phyloP scores from a whole-genome alignment of 2,329 filamentous ascomycete genomes.

The Acarospora socialis region DNA sequence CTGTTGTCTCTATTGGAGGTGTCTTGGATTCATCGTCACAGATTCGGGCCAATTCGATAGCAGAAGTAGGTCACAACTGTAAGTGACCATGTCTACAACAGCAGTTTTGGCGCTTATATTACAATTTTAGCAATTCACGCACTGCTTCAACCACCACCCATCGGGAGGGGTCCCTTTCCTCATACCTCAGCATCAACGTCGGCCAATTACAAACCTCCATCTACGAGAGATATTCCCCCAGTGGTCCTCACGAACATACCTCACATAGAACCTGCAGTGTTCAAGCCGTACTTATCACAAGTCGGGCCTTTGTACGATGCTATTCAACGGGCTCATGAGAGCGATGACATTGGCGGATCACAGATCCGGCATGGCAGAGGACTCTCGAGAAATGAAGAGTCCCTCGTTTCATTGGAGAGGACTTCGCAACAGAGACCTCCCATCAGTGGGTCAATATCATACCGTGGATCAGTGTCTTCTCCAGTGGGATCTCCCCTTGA shows the following conservation, averaged over 20 bases:
- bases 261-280: constrained; percentile 64
- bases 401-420: neutral
- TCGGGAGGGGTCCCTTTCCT: constrained; percentile 72
- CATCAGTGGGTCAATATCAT: too few species aligned
- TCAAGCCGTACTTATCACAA: constrained; percentile 70
- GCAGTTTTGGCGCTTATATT: constrained; percentile 9
- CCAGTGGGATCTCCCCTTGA: constrained; percentile 28
- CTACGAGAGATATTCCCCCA: constrained; percentile 78
- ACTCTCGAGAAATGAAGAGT: constrained; percentile 5
- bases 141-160: constrained; percentile 78
- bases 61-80: constrained; percentile 78
- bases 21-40: constrained; percentile 55
- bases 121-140: constrained; percentile 63
- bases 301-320: constrained; percentile 82
- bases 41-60: constrained; percentile 41
- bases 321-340: constrained; percentile 69
- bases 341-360: constrained; percentile 47
- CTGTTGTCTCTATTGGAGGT: constrained; percentile 76
- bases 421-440: neutral
- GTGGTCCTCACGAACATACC: constrained; percentile 81
- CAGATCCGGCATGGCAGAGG: constrained; percentile 16
- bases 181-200: constrained; percentile 59
- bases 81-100: constrained; percentile 12
- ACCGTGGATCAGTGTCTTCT: too few species aligned
- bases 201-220: constrained; percentile 74